These are phyloP conservation scores for Trichaptum fuscoviolaceum DNA, from an alignment of 768 basidiomycete species.

Conservation along the genomic window DNA sequence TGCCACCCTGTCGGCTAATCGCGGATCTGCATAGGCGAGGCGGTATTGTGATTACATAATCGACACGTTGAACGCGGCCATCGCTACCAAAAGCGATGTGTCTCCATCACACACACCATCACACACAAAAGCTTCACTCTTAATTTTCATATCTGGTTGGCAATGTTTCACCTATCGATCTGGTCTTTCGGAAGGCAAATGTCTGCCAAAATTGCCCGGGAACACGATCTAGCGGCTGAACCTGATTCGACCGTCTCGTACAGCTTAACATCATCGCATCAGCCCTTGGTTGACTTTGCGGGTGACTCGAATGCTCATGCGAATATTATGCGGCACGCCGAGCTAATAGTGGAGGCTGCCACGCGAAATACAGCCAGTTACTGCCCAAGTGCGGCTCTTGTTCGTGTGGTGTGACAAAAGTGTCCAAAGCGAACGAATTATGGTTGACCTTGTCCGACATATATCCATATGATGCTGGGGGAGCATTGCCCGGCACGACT, in stretches of 20 bases:
- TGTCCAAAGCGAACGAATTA: not conserved
- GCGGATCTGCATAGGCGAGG: not conserved
- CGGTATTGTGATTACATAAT: not conserved
- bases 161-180: not conserved
- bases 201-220: not conserved
- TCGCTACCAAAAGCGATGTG: not conserved
- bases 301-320: not conserved
- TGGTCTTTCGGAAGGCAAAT: not conserved
- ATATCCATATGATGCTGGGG: not conserved
- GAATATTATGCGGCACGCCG: not conserved
- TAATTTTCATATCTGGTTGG: not conserved
- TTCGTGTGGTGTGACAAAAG: not conserved
- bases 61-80: not conserved
- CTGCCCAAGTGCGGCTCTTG: not conserved
- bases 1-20: not conserved
- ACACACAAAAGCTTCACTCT: not conserved
- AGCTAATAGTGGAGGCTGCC: not conserved
- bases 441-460: not conserved
- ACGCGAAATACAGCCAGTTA: not conserved
- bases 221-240: not conserved
- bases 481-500: not conserved
- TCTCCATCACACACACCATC: not conserved
- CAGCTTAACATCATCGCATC: not conserved
- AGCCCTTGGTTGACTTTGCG: conserved; percentile 1
- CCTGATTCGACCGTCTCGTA: no score